Evolutionary conservation across 805 yeast genomes (phyloP).

Genomic region (Brettanomyces anomalus): DNA sequence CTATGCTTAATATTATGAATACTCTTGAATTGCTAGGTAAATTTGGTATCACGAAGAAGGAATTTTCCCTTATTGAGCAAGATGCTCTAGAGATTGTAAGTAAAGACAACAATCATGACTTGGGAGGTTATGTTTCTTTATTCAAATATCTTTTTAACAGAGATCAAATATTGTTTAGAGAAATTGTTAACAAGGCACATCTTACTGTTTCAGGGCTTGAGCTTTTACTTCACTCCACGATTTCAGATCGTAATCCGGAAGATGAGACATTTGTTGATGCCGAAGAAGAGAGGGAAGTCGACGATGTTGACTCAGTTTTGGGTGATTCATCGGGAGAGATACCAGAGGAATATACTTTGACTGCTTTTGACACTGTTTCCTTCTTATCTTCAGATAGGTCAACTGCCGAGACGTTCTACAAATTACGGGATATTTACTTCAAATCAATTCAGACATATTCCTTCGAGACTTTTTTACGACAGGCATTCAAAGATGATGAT

Average conservation of each 20-base stretch:
- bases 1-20: constrained; percentile 1
- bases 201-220: constrained; percentile 41
- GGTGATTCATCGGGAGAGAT: too few relatives aligned
- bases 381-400: constrained; percentile 26
- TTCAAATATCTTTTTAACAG: constrained; percentile 28
- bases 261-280: too few relatives aligned
- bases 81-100: constrained; percentile 14
- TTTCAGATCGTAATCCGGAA: constrained; percentile 21
- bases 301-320: too few relatives aligned
- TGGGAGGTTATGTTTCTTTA: constrained; percentile 22
- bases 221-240: constrained; percentile 59
- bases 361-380: constrained; percentile 14
- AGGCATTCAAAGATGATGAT: constrained; percentile 10
- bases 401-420: constrained; percentile 31
- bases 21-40: constrained; percentile 1
- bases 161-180: constrained; percentile 31
- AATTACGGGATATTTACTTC: constrained; percentile 34
- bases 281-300: too few relatives aligned
- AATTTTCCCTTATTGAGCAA: constrained; percentile 15
- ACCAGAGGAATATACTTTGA: too few relatives aligned
- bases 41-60: constrained; percentile 9
- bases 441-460: constrained; percentile 28
- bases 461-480: constrained; percentile 10
- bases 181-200: constrained; percentile 27
- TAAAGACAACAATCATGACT: constrained; percentile 7